Evolutionary conservation across 2,329 filamentous ascomycete species (phyloP).

Genomic region (Trichophyton schoenleinii): DNA sequence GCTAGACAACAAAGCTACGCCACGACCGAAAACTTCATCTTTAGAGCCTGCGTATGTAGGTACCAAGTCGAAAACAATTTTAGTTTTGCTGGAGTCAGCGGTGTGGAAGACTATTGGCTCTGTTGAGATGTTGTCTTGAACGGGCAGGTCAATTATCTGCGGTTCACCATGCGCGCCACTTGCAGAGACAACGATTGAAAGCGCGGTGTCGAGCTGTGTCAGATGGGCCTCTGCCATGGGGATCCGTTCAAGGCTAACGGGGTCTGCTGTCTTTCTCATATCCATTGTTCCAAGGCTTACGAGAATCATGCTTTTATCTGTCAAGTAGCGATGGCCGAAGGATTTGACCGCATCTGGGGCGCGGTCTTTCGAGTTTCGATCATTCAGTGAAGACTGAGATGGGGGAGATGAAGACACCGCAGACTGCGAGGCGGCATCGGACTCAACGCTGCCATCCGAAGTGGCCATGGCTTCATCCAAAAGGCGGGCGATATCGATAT

Average conservation of each 20-base stretch:
- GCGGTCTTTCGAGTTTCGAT: slow-evolving; percentile 34
- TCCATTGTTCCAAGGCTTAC: slow-evolving; percentile 95
- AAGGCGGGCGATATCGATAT: slow-evolving; percentile 64
- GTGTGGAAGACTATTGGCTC: slow-evolving; percentile 88
- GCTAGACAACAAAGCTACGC: slow-evolving; percentile 73
- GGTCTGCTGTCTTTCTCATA: slow-evolving; percentile 64
- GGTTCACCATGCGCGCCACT: slow-evolving; percentile 74
- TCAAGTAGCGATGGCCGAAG: slow-evolving; percentile 91
- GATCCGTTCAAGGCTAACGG: slow-evolving; percentile 78
- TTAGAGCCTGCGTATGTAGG: slow-evolving; percentile 79
- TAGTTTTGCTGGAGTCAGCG: slow-evolving; percentile 64
- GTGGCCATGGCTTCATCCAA: slow-evolving; percentile 46
- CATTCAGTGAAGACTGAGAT: slow-evolving; percentile 28
- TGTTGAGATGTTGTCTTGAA: slow-evolving; percentile 86
- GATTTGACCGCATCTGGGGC: slow-evolving; percentile 73
- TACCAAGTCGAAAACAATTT: slow-evolving; percentile 84
- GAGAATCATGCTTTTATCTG: slow-evolving; percentile 73
- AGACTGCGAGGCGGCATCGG: slow-evolving; percentile 23
- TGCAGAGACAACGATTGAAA: slow-evolving; percentile 83
- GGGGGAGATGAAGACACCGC: slow-evolving; percentile 27
- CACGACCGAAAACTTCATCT: slow-evolving; percentile 76
- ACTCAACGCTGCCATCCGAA: slow-evolving; percentile 16
- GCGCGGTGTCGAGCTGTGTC: slow-evolving; percentile 84
- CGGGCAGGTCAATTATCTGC: slow-evolving; percentile 78
- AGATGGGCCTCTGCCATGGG: slow-evolving; percentile 77